These are phyloP conservation scores for Marsdenia floribunda DNA, from an alignment of 257 asterid species.

Conservation along the genomic window DNA sequence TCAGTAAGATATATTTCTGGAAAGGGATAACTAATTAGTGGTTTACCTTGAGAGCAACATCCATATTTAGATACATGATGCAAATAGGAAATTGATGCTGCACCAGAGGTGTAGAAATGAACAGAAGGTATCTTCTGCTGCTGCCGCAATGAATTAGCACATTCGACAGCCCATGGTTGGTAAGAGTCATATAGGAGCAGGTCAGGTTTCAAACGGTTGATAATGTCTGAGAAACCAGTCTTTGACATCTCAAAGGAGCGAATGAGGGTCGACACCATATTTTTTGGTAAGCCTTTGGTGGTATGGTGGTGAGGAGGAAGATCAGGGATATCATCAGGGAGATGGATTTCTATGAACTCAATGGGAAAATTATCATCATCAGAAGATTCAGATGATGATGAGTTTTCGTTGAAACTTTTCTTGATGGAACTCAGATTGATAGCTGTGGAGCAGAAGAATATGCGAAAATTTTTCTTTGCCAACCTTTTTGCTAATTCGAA, in stretches of 20 bases:
- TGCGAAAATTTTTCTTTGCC: neutral
- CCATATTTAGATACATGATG: neutral
- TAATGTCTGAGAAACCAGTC: neutral
- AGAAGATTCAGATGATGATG: no score
- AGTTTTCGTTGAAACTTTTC: neutral
- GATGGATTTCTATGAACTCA: constrained; percentile 6
- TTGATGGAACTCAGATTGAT: constrained; percentile 8
- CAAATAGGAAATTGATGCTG: neutral
- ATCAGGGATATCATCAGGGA: neutral
- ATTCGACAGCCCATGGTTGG: constrained; percentile 16
- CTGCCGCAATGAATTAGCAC: neutral
- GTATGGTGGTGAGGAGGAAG: constrained; percentile 22
- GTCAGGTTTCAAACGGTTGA: constrained; percentile 10
- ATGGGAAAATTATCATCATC: neutral
- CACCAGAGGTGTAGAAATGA: neutral
- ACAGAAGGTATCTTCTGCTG: constrained; percentile 1
- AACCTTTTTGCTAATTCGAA: constrained; percentile 4
- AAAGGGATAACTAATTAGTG: neutral
- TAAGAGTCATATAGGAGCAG: constrained; percentile 12
- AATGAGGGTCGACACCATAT: neutral
- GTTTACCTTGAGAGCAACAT: neutral
- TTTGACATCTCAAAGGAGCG: neutral
- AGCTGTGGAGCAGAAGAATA: constrained; percentile 16
- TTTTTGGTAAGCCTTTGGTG: constrained; percentile 18
- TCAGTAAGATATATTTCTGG: constrained; percentile 1